These are phyloP conservation scores for Hamamelis virginiana DNA, from an alignment of 164 flowering plant genomes.

Conservation along the genomic window DNA sequence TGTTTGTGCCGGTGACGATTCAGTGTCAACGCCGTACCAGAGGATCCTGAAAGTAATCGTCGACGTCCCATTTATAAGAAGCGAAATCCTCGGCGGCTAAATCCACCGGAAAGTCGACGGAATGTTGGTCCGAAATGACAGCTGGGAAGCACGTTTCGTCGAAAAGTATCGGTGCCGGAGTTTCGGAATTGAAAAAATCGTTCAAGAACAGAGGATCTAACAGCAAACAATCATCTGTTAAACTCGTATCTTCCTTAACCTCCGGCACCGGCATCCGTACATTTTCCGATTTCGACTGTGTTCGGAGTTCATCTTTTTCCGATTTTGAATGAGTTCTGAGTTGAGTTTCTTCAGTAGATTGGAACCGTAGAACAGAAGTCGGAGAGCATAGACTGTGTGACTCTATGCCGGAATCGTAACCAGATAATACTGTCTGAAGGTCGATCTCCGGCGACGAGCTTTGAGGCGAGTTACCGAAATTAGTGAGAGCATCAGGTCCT, in stretches of 20 bases:
- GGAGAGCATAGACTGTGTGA: slow-evolving; percentile 32
- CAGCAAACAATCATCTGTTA: neutral
- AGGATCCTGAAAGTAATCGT: no score
- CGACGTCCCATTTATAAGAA: no score
- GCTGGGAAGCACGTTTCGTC: no score
- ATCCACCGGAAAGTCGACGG: no score
- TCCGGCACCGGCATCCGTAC: slow-evolving; percentile 1
- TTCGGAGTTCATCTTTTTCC: no score
- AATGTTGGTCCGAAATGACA: no score
- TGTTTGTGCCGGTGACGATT: no score
- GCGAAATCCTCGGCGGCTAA: no score
- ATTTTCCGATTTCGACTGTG: neutral
- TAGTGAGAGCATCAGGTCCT: slow-evolving; percentile 35
- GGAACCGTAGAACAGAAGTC: slow-evolving; percentile 40
- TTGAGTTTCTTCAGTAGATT: slow-evolving; percentile 19
- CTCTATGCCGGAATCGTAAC: slow-evolving; percentile 23
- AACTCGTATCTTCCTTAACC: neutral
- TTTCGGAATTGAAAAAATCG: slow-evolving; percentile 13
- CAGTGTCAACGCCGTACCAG: no score
- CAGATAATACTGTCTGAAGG: slow-evolving; percentile 17
- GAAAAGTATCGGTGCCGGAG: slow-evolving; percentile 12
- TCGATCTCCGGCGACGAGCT: slow-evolving; percentile 3
- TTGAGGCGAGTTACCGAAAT: slow-evolving; percentile 18
- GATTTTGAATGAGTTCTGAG: neutral
- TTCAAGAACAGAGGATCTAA: slow-evolving; percentile 10